phyloP scores from a whole-genome alignment of 352 stramenopile genomes.

The Elongisporangium prolatum region DNA sequence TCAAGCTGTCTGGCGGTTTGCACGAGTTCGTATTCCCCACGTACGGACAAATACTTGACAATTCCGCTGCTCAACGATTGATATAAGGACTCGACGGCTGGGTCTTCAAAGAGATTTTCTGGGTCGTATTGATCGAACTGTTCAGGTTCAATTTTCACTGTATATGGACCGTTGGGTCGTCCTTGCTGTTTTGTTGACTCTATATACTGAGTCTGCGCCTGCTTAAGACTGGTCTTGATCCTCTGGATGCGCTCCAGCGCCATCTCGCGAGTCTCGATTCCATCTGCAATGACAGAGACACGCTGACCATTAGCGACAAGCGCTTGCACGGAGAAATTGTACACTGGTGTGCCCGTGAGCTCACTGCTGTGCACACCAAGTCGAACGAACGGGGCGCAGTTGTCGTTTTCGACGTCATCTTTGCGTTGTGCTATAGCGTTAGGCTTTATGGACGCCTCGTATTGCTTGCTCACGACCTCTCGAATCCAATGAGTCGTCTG shows the following conservation, averaged over 20 bases:
- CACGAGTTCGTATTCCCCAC: neutral
- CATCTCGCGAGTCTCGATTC: conserved; percentile 13
- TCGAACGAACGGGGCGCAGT: conserved; percentile 8
- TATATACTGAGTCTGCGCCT: neutral
- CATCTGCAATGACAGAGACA: conserved; percentile 8
- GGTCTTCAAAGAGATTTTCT: neutral
- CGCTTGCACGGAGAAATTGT: conserved; percentile 9
- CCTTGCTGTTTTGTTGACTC: neutral
- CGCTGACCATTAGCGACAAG: conserved; percentile 6
- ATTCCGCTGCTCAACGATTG: neutral
- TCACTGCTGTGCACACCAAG: conserved; percentile 8
- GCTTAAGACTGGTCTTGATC: conserved; percentile 7
- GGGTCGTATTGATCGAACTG: neutral
- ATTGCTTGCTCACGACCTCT: conserved; percentile 5
- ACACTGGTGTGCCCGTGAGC: conserved; percentile 6
- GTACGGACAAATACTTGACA: neutral
- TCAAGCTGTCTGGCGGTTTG: neutral
- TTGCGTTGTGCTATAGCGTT: neutral
- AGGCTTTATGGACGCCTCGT: neutral
- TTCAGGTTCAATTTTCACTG: neutral
- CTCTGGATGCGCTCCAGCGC: conserved; percentile 7
- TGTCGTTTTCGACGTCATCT: neutral
- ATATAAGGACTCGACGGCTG: neutral
- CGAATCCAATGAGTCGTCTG: conserved; percentile 10
- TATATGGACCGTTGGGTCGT: neutral